Evolutionary conservation across 2,329 filamentous ascomycete genomes (phyloP), one percentile per base, ranked within the genome.

Genomic region (Ophioceras dolichostomum): DNA sequence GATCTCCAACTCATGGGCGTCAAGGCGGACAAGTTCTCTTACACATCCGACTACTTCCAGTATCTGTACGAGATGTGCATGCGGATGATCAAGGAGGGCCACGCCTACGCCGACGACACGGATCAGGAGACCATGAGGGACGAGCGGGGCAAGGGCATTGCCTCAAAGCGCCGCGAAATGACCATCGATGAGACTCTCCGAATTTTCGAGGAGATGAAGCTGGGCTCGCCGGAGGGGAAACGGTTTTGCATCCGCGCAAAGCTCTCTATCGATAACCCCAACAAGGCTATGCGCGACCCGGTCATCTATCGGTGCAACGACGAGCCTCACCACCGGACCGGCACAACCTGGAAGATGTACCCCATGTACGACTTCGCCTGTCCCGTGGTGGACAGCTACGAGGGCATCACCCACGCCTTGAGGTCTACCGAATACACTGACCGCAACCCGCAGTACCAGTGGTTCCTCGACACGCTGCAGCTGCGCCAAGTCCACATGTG

Each of bases 1-100:
- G 91, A 98, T 59, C 73, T 95, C 36, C 77, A 79, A 35, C 71
- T 96, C 37, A 86, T 98, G 71, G 89, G 88, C 21, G 84, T 98
- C 59, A 84, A 83, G 61, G 84, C 88, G 17, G 89, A 95, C 59
- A 73, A 73, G 46, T 71, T 88, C 41, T 85, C 84, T 14, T 93
- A 89, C 65, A 95, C 91, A 2, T 93, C 84, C 50, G 88, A 98
- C 65, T 93, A 94, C 68, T 95, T 98, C 58, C 76, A 95, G 52
- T 73, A 88, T 56, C 73, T 98, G 12, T 93, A 94, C 61, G 79
- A 94, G 32, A 81, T 82, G 55, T 85, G 81, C 54, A 67, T 94
- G 49, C 72, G 79, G 51, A 78, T 95, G 55, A 89, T 98, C 61
- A 82, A 82, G 55, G 75, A 81, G 44, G 89, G 88, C 4, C 74